A percentile compares a stretch with the other conserved stretches of the same genome.
Conservation (phyloP, 345 rosid species). For the Toxicodendron radicans region DNA sequence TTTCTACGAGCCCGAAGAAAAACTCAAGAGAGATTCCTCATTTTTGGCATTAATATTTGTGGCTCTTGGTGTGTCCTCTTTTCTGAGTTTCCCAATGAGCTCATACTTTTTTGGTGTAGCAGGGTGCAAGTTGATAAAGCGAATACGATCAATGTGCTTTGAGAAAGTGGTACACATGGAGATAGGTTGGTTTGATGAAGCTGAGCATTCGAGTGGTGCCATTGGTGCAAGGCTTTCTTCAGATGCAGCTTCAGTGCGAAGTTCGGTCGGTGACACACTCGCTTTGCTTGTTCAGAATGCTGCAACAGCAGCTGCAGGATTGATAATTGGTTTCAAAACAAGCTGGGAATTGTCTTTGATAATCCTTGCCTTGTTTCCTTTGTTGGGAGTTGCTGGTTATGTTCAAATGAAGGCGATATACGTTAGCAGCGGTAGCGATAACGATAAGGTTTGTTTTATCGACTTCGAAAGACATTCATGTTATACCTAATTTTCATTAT, state of each 20-base stretch:
- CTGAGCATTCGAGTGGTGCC: slow-evolving; percentile 40
- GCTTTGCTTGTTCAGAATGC: slow-evolving; percentile 31
- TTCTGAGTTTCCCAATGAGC: slow-evolving; percentile 18
- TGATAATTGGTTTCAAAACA: slow-evolving; percentile 38
- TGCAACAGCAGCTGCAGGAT: slow-evolving; percentile 32
- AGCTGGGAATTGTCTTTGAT: slow-evolving; percentile 32
- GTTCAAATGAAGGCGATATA: slow-evolving; percentile 35
- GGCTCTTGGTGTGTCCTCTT: slow-evolving; percentile 27
- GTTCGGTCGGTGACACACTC: slow-evolving; percentile 39
- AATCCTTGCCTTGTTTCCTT: slow-evolving; percentile 33
- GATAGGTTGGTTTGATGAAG: slow-evolving; percentile 43
- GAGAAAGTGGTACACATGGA: slow-evolving; percentile 46
- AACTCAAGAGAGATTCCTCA: slow-evolving; percentile 24
- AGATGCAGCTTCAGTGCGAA: slow-evolving; percentile 31
- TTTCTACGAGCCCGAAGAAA: slow-evolving; percentile 27
- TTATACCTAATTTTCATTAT: too few relatives aligned
- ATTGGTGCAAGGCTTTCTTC: slow-evolving; percentile 43
- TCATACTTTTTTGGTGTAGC: slow-evolving; percentile 37
- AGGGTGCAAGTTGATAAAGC: slow-evolving; percentile 32
- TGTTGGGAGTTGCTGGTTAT: slow-evolving; percentile 38
- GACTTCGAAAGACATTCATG: too few relatives aligned
- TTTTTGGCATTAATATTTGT: slow-evolving; percentile 37
- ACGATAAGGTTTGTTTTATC: slow-evolving; percentile 58
- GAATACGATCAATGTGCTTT: slow-evolving; percentile 37
- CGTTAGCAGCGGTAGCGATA: slow-evolving; percentile 60